Percentiles rank a stretch among this genome's conserved stretches.
Evolutionary conservation across 805 yeast species (phyloP).

Genomic region (Nakazawaea molendinolei): DNA sequence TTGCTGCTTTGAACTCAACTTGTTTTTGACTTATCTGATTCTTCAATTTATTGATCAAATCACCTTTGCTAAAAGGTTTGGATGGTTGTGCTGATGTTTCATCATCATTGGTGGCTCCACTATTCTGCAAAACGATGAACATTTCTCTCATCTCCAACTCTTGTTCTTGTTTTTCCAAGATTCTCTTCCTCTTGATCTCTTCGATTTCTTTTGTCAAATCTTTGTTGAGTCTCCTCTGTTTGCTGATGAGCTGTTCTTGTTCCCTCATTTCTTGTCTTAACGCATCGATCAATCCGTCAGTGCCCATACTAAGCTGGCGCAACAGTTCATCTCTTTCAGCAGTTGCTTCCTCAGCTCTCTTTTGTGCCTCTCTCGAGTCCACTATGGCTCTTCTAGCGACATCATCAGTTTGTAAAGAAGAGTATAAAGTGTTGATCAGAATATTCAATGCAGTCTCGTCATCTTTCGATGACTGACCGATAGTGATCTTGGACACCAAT

Average conservation of each 20-base stretch:
- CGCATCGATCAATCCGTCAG: constrained; percentile 62
- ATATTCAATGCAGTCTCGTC: constrained; percentile 66
- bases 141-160: constrained; percentile 74
- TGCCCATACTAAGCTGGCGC: constrained; percentile 44
- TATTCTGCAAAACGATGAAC: constrained; percentile 52
- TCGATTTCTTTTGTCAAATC: constrained; percentile 55
- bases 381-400: constrained; percentile 65
- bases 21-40: constrained; percentile 39
- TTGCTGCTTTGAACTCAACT: constrained; percentile 27
- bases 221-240: constrained; percentile 56
- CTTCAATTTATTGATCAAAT: constrained; percentile 34
- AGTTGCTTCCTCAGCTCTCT: constrained; percentile 33
- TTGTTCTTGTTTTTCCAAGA: constrained; percentile 66
- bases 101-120: constrained; percentile 18
- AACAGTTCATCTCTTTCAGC: constrained; percentile 32
- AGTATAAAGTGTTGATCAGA: constrained; percentile 66
- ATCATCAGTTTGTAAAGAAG: constrained; percentile 78
- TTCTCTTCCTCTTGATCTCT: constrained; percentile 51
- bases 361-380: constrained; percentile 35
- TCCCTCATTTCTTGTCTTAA: constrained; percentile 58
- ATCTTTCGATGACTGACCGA: constrained; percentile 40
- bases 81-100: constrained; percentile 25
- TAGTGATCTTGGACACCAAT: constrained; percentile 45
- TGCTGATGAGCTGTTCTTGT: constrained; percentile 48
- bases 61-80: constrained; percentile 15